Base-by-base conservation (phyloP, 148 eudicot genomes). In the Salicornia ramosissima region DNA sequence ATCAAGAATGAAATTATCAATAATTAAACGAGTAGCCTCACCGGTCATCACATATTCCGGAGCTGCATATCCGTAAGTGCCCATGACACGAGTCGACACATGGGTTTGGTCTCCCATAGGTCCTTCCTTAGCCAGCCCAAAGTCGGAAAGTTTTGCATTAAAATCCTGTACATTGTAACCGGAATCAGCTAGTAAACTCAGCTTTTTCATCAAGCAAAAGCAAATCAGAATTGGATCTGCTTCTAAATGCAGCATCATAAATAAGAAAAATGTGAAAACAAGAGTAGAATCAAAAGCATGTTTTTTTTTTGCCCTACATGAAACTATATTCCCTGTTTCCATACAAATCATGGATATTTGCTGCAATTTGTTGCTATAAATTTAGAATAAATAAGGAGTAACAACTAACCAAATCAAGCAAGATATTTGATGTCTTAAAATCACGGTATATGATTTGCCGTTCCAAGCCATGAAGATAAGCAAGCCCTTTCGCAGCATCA, bases 51-150 rank as follows among this genome's bases (percentile, higher is more conserved):
- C 69, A 80, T 90, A 90, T 74, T 90, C 96, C 15, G 96, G 96
- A 31, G 96, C 96, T 52, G 96, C 96, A 75, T 90, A 90, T 4
- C 96, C 96, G 24, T 88, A 88, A n/a, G 96, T 90, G 50, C 96
- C 96, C 93, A 88, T 88, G 56, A 88, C 93, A 63, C 91, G 88
- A n/a, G 96, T 90, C 34, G 96, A 86, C 42, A 90, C 96, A 52
- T 90, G 96, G 39, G 96, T 88, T 72, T 86, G 88, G 72, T 85
- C 96, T 69, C 91, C 93, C 84, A 82, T 80, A 12, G 96, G 93
- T 50, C 96, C 96, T 72, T 86, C 89, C 82, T 88, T 88, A 49
- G 96, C 96, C 51, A 90, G 91, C 53, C 96, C 96, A 75, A 90
- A 90, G 75, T 90, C 96, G 6, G 96, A 90, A 60, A 90, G 93